Evolutionary conservation across 768 basidiomycete species (phyloP), one percentile per base, ranked within the genome.

Genomic region (Lactifluus volemus): DNA sequence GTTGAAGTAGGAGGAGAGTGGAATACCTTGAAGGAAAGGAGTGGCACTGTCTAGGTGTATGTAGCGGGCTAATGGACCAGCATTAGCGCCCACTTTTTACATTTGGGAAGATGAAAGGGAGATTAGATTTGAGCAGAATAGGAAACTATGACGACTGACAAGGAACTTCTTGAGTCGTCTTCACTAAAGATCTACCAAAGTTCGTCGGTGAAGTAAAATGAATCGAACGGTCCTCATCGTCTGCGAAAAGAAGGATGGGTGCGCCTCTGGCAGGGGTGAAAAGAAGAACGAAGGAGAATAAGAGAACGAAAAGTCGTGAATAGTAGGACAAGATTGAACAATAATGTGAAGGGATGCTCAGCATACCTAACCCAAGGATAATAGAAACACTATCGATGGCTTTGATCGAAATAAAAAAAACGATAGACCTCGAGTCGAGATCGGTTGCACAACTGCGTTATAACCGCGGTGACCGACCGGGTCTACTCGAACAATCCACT

Each of bases 61-160:
- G 29, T 4, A 10, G 32, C 42, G 17, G 30, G 41, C 41, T 15
- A 17, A 42, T 3, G 53, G 44, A 10, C 53, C 15, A 32, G n/a
- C 11, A 30, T 25, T 45, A 1, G 53, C 21, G 59, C 34, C 41
- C 34, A 51, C 17, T 42, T 36, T 50, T 38, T 25, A 51, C 17
- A 34, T 36, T 50, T 38, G 49, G 41, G 39, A 55, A 60, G 19
- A 54, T 54, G 50, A 59, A 59, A 49, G 45, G 58, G 51, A 59
- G 44, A 58, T 52, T 44, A 42, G 57, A 50, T 30, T n/a, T 41
- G 32, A 17, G 44, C 50, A 17, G 50, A 55, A 42, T 44, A 38
- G 34, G 53, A 50, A 61, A 61, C 32, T 50, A 50, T 50, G 54
- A 44, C n/a, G n/a, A 55, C 54, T 50, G 36, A 30, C 29, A 15